Percentiles rank a stretch among this genome's conserved stretches.
These are phyloP conservation scores for Corylus americana DNA, from an alignment of 306 rosid genomes.

Conservation along the genomic window DNA sequence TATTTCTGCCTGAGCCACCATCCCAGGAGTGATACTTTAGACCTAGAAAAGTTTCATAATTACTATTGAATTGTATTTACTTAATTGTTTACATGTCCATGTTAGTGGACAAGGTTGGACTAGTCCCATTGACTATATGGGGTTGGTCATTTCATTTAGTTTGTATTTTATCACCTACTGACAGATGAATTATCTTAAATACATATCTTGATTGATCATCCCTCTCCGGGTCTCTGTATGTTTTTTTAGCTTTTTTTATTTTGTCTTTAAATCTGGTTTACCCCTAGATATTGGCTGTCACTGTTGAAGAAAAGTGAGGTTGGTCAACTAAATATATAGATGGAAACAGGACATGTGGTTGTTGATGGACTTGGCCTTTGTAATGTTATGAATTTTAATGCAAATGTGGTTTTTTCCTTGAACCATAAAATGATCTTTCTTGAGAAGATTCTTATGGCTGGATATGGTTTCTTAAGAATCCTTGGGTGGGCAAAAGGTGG, in stretches of 20 bases:
- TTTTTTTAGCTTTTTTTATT: not conserved
- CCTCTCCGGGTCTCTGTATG: not conserved
- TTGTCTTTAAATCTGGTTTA: not conserved
- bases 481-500: no score
- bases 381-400: not conserved
- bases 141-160: not conserved
- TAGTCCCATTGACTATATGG: not conserved
- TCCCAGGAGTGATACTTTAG: not conserved
- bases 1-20: not conserved
- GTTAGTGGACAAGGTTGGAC: not conserved
- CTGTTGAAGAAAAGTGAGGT: not conserved
- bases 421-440: no score
- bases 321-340: not conserved
- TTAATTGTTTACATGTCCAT: not conserved
- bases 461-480: no score
- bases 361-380: not conserved
- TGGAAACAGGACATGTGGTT: not conserved
- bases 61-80: not conserved
- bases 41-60: not conserved
- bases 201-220: not conserved
- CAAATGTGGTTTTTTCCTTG: not conserved
- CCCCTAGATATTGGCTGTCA: not conserved
- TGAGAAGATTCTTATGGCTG: no score
- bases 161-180: slow-evolving; percentile 5
- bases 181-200: not conserved